phyloP scores from a whole-genome alignment of 2,329 filamentous ascomycete species.

The Chaetomium strumarium region DNA sequence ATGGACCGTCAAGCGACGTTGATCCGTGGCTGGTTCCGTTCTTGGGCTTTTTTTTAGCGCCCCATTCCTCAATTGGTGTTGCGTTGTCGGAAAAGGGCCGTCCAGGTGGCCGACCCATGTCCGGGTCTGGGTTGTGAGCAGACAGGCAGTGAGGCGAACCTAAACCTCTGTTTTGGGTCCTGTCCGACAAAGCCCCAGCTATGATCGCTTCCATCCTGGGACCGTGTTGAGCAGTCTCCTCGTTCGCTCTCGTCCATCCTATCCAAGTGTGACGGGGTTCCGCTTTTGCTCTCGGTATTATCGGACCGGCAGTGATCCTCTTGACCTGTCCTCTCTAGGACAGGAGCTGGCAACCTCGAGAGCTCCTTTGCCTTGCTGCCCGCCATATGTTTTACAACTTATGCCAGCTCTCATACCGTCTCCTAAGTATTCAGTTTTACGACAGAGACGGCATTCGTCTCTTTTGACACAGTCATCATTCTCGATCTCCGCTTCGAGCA shows the following conservation, averaged over 20 bases:
- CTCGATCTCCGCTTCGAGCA: constrained; percentile 17
- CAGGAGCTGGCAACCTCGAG: neutral
- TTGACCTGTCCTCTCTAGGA: too few species aligned
- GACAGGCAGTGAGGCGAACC: constrained; percentile 16
- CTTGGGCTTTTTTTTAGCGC: neutral
- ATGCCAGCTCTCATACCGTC: neutral
- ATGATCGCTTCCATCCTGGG: neutral
- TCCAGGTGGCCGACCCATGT: constrained; percentile 8
- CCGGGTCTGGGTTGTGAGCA: neutral
- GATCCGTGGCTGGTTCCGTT: neutral
- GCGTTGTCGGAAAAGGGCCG: constrained; percentile 4
- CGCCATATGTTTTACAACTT: neutral
- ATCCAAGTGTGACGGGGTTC: neutral
- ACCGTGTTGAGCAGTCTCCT: neutral
- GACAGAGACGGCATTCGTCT: neutral
- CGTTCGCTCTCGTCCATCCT: neutral
- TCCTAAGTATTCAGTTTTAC: neutral
- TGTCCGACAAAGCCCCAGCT: neutral
- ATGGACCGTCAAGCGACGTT: constrained; percentile 6
- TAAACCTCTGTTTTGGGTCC: neutral
- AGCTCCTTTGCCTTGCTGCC: neutral
- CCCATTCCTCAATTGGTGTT: constrained; percentile 11
- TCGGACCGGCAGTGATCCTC: neutral
- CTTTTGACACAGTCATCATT: neutral
- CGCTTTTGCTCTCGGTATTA: neutral